A percentile compares a stretch with the other conserved stretches of the same genome.
Conservation (phyloP, 202 grass and related monocot genomes). For the Zoysia matrella region DNA sequence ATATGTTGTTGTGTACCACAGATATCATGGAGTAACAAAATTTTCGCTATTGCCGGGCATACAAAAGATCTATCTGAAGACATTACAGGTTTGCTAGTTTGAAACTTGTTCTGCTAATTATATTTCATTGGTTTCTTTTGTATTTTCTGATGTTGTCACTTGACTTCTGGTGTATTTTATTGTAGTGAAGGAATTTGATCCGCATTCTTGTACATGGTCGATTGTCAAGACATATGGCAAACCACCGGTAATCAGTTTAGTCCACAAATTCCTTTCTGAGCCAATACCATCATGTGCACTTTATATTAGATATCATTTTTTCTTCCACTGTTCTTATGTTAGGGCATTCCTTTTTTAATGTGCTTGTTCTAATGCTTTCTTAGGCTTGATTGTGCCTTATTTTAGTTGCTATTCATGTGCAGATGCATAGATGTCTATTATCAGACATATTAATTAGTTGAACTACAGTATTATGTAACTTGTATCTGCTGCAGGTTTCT, state of each 20-base stretch:
- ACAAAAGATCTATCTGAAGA: slow-evolving; percentile 92
- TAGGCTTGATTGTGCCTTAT: slow-evolving; percentile 13
- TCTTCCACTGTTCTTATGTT: slow-evolving; percentile 34
- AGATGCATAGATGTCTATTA: not conserved
- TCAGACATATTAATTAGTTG: slow-evolving; percentile 2
- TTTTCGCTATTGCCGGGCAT: slow-evolving; percentile 90
- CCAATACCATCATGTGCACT: slow-evolving; percentile 22
- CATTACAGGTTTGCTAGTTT: slow-evolving; percentile 73
- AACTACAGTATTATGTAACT: slow-evolving; percentile 31
- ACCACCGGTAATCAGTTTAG: slow-evolving; percentile 81
- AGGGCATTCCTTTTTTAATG: not conserved
- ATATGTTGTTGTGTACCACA: slow-evolving; percentile 41
- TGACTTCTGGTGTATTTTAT: slow-evolving; percentile 55
- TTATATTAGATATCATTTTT: slow-evolving; percentile 30
- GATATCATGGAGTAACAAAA: slow-evolving; percentile 84
- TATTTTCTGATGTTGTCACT: slow-evolving; percentile 41
- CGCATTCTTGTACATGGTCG: slow-evolving; percentile 86
- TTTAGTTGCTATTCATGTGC: not conserved
- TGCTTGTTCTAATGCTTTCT: not conserved
- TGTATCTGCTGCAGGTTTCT: slow-evolving; percentile 65
- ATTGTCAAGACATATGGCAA: slow-evolving; percentile 89
- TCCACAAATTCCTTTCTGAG: slow-evolving; percentile 15
- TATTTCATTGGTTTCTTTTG: slow-evolving; percentile 32
- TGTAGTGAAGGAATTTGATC: slow-evolving; percentile 99
- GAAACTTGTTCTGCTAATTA: slow-evolving; percentile 17